Base-by-base conservation (phyloP, 2,329 filamentous ascomycete genomes). In the Claviceps purpurea region DNA sequence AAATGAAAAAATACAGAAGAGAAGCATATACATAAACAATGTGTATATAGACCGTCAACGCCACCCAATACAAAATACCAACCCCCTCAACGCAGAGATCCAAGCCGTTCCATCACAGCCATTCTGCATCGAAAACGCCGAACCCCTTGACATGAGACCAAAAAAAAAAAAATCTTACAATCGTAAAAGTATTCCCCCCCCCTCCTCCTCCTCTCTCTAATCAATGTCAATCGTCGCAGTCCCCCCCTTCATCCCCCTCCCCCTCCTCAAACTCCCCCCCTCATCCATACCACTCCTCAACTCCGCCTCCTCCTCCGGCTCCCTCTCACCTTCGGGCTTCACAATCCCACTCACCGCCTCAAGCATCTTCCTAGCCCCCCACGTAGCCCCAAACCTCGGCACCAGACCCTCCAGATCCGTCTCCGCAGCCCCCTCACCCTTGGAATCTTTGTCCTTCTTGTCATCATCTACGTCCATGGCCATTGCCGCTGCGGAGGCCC, bases 291-390 rank as follows among this genome's bases (percentile, higher is more conserved):
- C 58, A 55, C 55, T 56, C 26, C 45, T 53, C 54, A 11, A 50
- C n/a, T 24, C 26, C 26, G 26, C 2, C 26, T 30, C 10, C n/a
- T n/a, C 54, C 53, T 2, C 38, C 7, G 45, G 59, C 2, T 52
- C 56, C 2, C 58, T 57, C 47, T 59, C 52, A 0, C 58, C 57
- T 3, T 65, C 65, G 1, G 63, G 60, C 55, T 67, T 68, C 56
- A 62, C 61, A 47, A 74, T 70, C 5, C 70, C 72, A 53, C 70
- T 73, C 16, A 76, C 68, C 10, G 72, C 70, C 59, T 72, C 67
- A 51, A 76, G 63, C 44, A 75, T 62, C 55, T 73, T 65, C 39
- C 68, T 64, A 37, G 73, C 71, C 5, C 63, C 66, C 73, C 73
- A 76, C 26, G 62, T 65, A 0, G 68, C 67, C 47, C 60, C 63